Base-by-base conservation (phyloP, 805 yeast species). In the Saccharomycopsis javanensis region DNA sequence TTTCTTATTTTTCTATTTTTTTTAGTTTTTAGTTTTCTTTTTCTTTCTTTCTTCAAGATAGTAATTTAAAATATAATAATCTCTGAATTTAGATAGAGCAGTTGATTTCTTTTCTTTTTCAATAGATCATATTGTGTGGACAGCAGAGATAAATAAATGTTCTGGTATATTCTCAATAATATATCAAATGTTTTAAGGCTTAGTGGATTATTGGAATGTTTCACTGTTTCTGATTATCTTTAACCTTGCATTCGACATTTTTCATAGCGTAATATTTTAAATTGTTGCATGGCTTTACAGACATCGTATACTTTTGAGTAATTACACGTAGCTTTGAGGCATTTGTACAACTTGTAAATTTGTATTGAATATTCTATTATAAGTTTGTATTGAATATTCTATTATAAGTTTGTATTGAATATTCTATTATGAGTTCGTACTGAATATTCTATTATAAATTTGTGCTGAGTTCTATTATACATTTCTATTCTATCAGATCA, bases 61-160 rank as follows among this genome's bases (percentile, higher is more conserved):
- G 67, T 63, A 64, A 64, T 57, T 64, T 61, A 61, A 55, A 60
- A 54, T 60, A 59, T 42, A 34, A 33, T 18, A 25, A n/a, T 63
- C 73, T 72, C 74, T 70, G 75, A 69, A 63, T 57, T 64, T 68
- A 68, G 70, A 69, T 71, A 73, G 77, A 74, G 68, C 76, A 70
- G 71, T 63, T 66, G 69, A 53, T 64, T 67, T 64, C 35, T 31
- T 63, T 58, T 55, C n/a, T n/a, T 65, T 58, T 56, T 64, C 67
- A 50, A 65, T 67, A 67, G 65, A 63, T 57, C 58, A 64, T 64
- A 65, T 62, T 68, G 79, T 68, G 80, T 72, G 79, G 80, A 76
- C 80, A 75, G 74, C 79, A 70, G 79, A 76, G 79, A 66, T 57
- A 76, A 68, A 76, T 51, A 56, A 61, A 71, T 31, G 51, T 31